These are phyloP conservation scores for Colletotrichum horii DNA, from an alignment of 2,329 filamentous ascomycete species.

Conservation along the genomic window DNA sequence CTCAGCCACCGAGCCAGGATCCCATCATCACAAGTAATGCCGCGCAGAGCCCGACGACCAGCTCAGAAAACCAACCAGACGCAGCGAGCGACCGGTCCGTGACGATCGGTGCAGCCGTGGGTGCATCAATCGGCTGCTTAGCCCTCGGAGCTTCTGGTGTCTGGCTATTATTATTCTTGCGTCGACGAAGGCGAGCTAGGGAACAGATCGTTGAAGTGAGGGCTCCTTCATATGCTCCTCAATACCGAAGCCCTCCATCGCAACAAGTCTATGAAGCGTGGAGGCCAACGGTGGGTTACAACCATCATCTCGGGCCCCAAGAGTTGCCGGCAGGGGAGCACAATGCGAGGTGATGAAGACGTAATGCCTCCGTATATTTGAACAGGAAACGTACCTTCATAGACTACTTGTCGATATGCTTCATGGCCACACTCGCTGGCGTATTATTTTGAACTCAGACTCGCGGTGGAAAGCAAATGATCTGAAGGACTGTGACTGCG, in stretches of 20 bases:
- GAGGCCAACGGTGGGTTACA: background rate
- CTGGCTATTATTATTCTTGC: background rate
- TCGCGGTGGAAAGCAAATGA: too few species aligned
- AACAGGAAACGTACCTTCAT: too few species aligned
- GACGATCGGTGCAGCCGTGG: background rate
- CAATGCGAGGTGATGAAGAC: background rate
- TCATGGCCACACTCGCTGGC: too few species aligned
- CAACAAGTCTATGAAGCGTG: background rate
- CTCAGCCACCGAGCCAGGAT: background rate
- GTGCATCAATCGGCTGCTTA: background rate
- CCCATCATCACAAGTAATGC: background rate
- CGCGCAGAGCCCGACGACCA: background rate
- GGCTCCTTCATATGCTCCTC: background rate
- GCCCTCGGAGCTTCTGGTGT: background rate
- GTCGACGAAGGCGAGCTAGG: background rate
- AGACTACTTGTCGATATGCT: too few species aligned
- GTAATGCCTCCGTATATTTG: accelerated
- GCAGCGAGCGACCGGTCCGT: background rate
- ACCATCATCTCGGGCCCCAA: background rate
- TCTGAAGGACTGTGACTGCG: too few species aligned
- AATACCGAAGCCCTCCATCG: too few species aligned
- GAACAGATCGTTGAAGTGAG: background rate
- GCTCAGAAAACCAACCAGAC: too few species aligned
- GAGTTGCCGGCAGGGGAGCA: background rate
- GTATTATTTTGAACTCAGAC: too few species aligned